Evolutionary conservation across 371 early-diverging fungal species (phyloP).

Genomic region (Saksenaea oblongispora): DNA sequence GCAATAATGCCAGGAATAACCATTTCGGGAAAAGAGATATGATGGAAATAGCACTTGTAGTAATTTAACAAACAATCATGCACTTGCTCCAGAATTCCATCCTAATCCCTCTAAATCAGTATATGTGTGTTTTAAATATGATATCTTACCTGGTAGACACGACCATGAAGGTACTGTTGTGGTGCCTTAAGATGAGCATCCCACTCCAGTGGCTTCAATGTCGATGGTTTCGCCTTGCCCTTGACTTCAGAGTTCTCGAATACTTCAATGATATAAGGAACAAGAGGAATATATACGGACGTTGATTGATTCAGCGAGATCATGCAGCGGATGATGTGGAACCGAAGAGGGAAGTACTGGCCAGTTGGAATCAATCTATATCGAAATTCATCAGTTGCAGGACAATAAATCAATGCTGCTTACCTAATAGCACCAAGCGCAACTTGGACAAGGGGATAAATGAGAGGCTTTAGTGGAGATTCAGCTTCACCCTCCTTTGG

Average conservation of each 20-base stretch:
- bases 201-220: conserved; percentile 83
- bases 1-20: conserved; percentile 74
- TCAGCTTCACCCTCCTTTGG: conserved; percentile 42
- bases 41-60: conserved; percentile 65
- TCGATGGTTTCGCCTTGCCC: conserved; percentile 67
- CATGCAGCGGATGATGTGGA: conserved; percentile 78
- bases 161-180: conserved; percentile 78
- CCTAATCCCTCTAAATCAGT: conserved; percentile 31
- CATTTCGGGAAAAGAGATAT: conserved; percentile 91
- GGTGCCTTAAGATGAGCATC: conserved; percentile 74
- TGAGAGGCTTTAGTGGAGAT: conserved; percentile 71
- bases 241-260: conserved; percentile 57
- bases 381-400: neutral
- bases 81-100: conserved; percentile 76
- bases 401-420: neutral
- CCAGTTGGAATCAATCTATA: conserved; percentile 79
- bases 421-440: conserved; percentile 74
- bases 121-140: neutral
- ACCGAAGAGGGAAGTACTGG: conserved; percentile 88
- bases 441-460: conserved; percentile 92
- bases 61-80: conserved; percentile 70
- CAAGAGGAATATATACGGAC: conserved; percentile 82
- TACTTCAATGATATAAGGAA: conserved; percentile 81
- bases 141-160: conserved; percentile 64
- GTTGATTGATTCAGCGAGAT: conserved; percentile 70